A percentile compares a stretch with the other conserved stretches of the same genome.
phyloP scores from a whole-genome alignment of 2,329 filamentous ascomycete species.

The Pseudogymnoascus sp. region DNA sequence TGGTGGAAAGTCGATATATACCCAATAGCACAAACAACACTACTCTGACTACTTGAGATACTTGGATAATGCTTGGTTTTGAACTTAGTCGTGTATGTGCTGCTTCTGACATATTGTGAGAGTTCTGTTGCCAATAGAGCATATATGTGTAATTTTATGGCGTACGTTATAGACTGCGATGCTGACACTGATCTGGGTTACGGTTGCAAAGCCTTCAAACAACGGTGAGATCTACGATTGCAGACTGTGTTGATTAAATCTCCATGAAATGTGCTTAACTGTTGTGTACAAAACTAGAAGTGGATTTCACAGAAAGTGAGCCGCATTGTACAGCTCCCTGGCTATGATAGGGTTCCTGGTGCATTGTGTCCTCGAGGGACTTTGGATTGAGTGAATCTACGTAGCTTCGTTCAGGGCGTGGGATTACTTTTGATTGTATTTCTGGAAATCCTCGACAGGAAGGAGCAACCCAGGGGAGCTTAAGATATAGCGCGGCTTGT shows the following conservation, averaged over 20 bases:
- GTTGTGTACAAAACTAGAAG: not conserved
- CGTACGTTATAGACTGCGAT: not conserved
- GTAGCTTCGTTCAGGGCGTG: not conserved
- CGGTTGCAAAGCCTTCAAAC: too few species aligned
- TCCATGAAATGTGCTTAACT: too few species aligned
- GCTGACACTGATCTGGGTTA: not conserved
- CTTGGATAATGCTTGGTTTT: not conserved
- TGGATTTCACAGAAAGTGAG: not conserved
- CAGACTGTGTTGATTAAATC: too few species aligned
- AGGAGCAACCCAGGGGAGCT: not conserved
- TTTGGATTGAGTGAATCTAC: not conserved
- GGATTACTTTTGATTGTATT: not conserved
- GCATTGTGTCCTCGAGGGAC: not conserved
- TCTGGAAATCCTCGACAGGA: not conserved
- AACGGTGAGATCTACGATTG: too few species aligned
- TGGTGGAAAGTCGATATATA: not conserved
- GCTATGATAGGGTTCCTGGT: not conserved
- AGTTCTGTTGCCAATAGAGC: not conserved
- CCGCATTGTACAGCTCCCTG: not conserved
- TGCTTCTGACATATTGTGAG: not conserved
- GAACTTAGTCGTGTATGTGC: not conserved
- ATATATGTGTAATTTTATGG: not conserved
- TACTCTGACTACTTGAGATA: not conserved
- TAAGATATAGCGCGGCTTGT: not conserved
- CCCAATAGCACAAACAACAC: conserved; percentile 5